Evolutionary conservation across 805 yeast species (phyloP).

Genomic region (Teunomyces pallodes): DNA sequence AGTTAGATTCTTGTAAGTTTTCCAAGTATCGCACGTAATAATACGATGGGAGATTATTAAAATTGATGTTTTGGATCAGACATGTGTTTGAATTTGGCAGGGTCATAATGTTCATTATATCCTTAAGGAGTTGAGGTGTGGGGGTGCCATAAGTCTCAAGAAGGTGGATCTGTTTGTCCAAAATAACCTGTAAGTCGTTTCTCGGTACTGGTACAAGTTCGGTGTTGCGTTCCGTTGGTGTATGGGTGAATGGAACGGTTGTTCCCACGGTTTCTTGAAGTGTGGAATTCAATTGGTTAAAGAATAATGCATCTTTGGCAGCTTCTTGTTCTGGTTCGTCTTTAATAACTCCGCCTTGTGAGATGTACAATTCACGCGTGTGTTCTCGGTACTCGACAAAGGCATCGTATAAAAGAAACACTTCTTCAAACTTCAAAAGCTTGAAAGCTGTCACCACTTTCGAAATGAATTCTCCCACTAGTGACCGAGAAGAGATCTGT

Average conservation of each 20-base stretch:
- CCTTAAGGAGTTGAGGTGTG: conserved; percentile 43
- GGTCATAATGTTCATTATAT: conserved; percentile 46
- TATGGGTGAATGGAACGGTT: not conserved
- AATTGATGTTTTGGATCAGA: conserved; percentile 30
- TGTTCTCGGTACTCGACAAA: conserved; percentile 34
- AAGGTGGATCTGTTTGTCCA: conserved; percentile 52
- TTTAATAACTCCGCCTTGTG: conserved; percentile 8
- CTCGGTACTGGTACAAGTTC: conserved; percentile 44
- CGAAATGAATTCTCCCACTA: conserved; percentile 44
- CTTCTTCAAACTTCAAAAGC: conserved; percentile 47
- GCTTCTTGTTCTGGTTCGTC: not conserved
- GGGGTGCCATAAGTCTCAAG: conserved; percentile 52
- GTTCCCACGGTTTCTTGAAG: not conserved
- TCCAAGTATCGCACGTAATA: conserved; percentile 63
- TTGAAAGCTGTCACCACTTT: conserved; percentile 39
- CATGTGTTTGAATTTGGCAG: conserved; percentile 39
- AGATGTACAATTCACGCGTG: conserved; percentile 19
- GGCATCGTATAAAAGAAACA: conserved; percentile 33
- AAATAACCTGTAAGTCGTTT: conserved; percentile 47
- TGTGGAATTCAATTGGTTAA: conserved; percentile 6
- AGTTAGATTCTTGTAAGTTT: conserved; percentile 56
- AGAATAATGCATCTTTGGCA: conserved; percentile 3
- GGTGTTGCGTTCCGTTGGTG: not conserved
- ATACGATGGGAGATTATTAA: conserved; percentile 34
- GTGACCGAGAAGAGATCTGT: conserved; percentile 20